Percentiles rank a stretch among this genome's conserved stretches.
These are phyloP conservation scores for Phaffia australis DNA, from an alignment of 768 basidiomycete species.

Conservation along the genomic window DNA sequence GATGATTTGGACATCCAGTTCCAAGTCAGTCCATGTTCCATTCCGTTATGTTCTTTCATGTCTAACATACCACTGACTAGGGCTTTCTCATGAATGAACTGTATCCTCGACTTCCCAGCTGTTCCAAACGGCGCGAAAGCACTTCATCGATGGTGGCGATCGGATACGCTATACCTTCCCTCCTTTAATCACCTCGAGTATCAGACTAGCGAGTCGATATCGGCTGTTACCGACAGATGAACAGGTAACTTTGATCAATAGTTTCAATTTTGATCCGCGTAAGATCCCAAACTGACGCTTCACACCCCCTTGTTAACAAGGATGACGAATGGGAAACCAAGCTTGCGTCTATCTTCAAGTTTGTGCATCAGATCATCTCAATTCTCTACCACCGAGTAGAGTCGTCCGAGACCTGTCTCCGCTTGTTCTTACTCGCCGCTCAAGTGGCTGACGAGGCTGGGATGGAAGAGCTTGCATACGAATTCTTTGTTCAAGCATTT, in stretches of 20 bases:
- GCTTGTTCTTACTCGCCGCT: slow-evolving; percentile 88
- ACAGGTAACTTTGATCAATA: not conserved
- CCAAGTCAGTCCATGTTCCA: slow-evolving; percentile 51
- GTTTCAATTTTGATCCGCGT: not conserved
- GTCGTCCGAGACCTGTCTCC: slow-evolving; percentile 64
- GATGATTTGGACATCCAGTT: slow-evolving; percentile 82
- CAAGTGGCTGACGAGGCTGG: slow-evolving; percentile 90
- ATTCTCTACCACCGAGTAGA: slow-evolving; percentile 90
- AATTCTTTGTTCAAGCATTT: slow-evolving; percentile 95
- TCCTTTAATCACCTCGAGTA: slow-evolving; percentile 81
- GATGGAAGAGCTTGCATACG: slow-evolving; percentile 92
- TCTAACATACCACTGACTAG: not conserved
- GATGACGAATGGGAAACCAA: slow-evolving; percentile 78
- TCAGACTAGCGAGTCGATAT: slow-evolving; percentile 85
- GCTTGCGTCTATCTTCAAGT: slow-evolving; percentile 81
- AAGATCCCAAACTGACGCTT: not conserved
- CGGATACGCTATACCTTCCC: slow-evolving; percentile 96
- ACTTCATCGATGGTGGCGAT: slow-evolving; percentile 77
- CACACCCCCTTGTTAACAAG: slow-evolving; percentile 37
- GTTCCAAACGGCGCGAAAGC: slow-evolving; percentile 75
- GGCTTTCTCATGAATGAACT: not conserved
- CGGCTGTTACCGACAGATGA: slow-evolving; percentile 8
- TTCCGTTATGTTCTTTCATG: not conserved
- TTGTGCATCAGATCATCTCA: slow-evolving; percentile 82
- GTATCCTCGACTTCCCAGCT: slow-evolving; percentile 46